A percentile compares a stretch with the other conserved stretches of the same genome.
phyloP scores from a whole-genome alignment of 2,329 filamentous ascomycete genomes.

The Fusarium transvaalense region DNA sequence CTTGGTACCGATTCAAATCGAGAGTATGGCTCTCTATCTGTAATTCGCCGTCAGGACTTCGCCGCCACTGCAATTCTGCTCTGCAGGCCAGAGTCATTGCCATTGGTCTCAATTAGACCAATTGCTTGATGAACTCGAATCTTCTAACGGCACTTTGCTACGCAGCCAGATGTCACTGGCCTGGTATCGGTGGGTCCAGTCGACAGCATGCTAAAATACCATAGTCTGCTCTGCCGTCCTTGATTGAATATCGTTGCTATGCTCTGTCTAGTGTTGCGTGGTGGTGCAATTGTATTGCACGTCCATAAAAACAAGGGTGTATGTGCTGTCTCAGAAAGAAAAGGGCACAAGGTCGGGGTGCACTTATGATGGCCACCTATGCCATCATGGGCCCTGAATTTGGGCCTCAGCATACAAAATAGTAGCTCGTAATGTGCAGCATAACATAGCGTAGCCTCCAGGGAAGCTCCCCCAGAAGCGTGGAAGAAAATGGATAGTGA shows the following conservation, averaged over 20 bases:
- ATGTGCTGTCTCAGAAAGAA: conserved; percentile 25
- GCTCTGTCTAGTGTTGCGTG: conserved; percentile 3
- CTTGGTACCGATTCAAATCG: conserved; percentile 2
- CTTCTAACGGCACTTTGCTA: not conserved
- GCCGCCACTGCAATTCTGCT: conserved; percentile 10
- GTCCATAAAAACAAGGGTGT: conserved; percentile 13
- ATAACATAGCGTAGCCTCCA: conserved; percentile 13
- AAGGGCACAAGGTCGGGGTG: conserved; percentile 15
- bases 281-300: conserved; percentile 8
- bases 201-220: conserved; percentile 3
- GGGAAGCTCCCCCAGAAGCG: conserved; percentile 31
- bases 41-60: conserved; percentile 5
- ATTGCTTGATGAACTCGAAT: conserved; percentile 6
- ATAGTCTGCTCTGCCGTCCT: conserved; percentile 16
- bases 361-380: conserved; percentile 11
- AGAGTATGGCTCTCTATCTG: not conserved
- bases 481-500: conserved; percentile 26
- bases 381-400: conserved; percentile 7
- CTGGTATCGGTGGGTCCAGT: conserved; percentile 21
- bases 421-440: conserved; percentile 9
- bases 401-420: conserved; percentile 5
- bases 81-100: not conserved
- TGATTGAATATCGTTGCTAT: conserved; percentile 22
- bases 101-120: conserved; percentile 1
- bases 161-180: conserved; percentile 32